A percentile compares a stretch with the other conserved stretches of the same genome.
Conservation (phyloP, 495 filamentous ascomycete genomes). For the Pyronema domesticum region DNA sequence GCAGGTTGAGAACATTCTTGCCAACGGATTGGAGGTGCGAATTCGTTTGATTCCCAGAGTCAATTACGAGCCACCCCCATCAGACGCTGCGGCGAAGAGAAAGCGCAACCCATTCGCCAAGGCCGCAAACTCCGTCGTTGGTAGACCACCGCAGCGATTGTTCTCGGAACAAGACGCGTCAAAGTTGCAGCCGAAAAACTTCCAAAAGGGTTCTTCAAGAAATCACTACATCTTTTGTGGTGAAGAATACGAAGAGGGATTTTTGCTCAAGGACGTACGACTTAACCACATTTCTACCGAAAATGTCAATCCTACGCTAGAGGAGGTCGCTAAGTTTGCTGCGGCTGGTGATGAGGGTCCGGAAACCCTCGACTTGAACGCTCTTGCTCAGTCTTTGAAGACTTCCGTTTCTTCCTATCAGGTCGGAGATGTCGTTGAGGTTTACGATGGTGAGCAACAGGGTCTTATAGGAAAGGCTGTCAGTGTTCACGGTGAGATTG, state of each 20-base stretch:
- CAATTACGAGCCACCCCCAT: slow-evolving; percentile 52
- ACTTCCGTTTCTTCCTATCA: slow-evolving; percentile 63
- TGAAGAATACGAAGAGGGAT: slow-evolving; percentile 83
- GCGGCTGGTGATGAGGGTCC: slow-evolving; percentile 68
- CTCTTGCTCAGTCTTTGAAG: slow-evolving; percentile 71
- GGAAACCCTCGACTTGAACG: slow-evolving; percentile 79
- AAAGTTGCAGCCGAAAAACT: slow-evolving; percentile 61
- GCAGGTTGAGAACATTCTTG: slow-evolving; percentile 81
- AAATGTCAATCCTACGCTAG: slow-evolving; percentile 79
- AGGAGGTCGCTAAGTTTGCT: slow-evolving; percentile 91
- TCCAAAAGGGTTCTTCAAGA: slow-evolving; percentile 34
- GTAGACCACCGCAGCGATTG: slow-evolving; percentile 69
- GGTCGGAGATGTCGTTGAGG: slow-evolving; percentile 83
- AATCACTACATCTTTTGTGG: slow-evolving; percentile 61
- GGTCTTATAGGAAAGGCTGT: slow-evolving; percentile 71
- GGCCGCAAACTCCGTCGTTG: slow-evolving; percentile 27
- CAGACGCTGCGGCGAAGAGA: slow-evolving; percentile 41
- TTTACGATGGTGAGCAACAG: slow-evolving; percentile 90
- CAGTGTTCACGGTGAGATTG: slow-evolving; percentile 79
- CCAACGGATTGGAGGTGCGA: slow-evolving; percentile 74
- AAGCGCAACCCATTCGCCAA: slow-evolving; percentile 47
- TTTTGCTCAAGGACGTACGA: slow-evolving; percentile 84
- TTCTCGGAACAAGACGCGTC: slow-evolving; percentile 90
- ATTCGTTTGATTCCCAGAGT: slow-evolving; percentile 76
- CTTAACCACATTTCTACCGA: slow-evolving; percentile 65